Conservation (phyloP, 352 stramenopile species). For the Phytophthora pseudosyringae region DNA sequence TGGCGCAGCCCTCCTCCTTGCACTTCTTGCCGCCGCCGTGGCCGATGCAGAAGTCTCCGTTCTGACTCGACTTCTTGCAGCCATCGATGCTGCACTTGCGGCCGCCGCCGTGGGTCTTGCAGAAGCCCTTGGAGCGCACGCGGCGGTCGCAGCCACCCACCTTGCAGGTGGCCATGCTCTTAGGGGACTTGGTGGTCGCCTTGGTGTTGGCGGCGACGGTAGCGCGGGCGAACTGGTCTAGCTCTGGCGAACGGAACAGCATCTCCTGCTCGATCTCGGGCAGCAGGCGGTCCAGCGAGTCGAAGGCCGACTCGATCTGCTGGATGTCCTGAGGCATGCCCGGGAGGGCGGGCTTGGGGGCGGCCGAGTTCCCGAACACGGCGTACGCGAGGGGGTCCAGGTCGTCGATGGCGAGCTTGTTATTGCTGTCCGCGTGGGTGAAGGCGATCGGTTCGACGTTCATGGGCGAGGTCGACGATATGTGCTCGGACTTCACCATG, state of each 20-base stretch:
- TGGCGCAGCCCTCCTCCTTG: conserved; percentile 82
- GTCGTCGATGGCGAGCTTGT: conserved; percentile 57
- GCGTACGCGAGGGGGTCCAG: conserved; percentile 73
- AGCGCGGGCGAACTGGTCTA: conserved; percentile 49
- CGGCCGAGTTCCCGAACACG: conserved; percentile 46
- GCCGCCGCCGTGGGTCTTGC: conserved; percentile 84
- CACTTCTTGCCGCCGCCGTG: conserved; percentile 90
- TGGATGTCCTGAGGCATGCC: conserved; percentile 58
- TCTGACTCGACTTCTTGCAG: conserved; percentile 89
- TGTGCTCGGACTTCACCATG: conserved; percentile 39
- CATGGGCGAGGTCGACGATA: conserved; percentile 34
- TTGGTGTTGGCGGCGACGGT: conserved; percentile 39
- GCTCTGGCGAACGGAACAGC: conserved; percentile 49
- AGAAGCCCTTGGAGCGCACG: conserved; percentile 85
- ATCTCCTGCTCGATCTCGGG: conserved; percentile 75
- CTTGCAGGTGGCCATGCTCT: conserved; percentile 72
- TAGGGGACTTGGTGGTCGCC: conserved; percentile 47
- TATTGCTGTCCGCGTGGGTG: conserved; percentile 27
- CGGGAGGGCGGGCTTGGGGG: conserved; percentile 16
- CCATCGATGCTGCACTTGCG: conserved; percentile 87
- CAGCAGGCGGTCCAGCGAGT: conserved; percentile 75
- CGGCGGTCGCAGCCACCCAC: conserved; percentile 62
- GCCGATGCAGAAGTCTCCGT: conserved; percentile 88
- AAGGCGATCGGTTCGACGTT: conserved; percentile 79
- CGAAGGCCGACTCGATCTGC: conserved; percentile 75